Conservation (phyloP, 2,329 filamentous ascomycete species). For the Cercospora sp. region DNA sequence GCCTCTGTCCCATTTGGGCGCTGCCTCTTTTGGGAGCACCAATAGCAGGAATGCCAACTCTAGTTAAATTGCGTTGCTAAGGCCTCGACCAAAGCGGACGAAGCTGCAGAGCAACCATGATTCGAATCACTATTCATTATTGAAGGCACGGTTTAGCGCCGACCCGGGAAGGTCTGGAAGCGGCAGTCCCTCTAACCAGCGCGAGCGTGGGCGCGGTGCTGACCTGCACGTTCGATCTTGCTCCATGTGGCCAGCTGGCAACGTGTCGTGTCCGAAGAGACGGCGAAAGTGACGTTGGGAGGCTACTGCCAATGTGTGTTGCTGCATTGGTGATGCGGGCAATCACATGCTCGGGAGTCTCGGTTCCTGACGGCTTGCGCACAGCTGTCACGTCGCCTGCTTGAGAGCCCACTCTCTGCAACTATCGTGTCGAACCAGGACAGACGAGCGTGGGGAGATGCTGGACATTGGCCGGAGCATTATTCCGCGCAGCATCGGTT, state of each 20-base stretch:
- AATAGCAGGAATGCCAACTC: neutral
- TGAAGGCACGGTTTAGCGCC: neutral
- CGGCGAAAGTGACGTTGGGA: neutral
- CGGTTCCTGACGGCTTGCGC: neutral
- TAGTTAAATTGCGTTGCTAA: neutral
- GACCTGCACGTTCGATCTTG: neutral
- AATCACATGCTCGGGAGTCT: neutral
- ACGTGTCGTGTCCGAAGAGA: neutral
- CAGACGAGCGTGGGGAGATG: neutral
- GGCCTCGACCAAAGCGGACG: neutral
- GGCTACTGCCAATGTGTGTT: neutral
- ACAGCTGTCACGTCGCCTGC: conserved; percentile 1
- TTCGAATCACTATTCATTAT: neutral
- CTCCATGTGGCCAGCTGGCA: neutral
- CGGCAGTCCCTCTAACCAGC: neutral
- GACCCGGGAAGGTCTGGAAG: neutral
- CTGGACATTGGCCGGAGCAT: neutral
- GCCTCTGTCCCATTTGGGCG: neutral
- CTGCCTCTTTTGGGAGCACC: neutral
- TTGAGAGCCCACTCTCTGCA: neutral
- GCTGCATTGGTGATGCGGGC: neutral
- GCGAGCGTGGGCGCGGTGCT: neutral
- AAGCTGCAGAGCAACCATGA: neutral
- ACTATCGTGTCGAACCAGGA: neutral
- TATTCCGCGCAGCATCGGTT: neutral